Evolutionary conservation across 2,329 filamentous ascomycete species (phyloP).

Genomic region (Diplodia intermedia): DNA sequence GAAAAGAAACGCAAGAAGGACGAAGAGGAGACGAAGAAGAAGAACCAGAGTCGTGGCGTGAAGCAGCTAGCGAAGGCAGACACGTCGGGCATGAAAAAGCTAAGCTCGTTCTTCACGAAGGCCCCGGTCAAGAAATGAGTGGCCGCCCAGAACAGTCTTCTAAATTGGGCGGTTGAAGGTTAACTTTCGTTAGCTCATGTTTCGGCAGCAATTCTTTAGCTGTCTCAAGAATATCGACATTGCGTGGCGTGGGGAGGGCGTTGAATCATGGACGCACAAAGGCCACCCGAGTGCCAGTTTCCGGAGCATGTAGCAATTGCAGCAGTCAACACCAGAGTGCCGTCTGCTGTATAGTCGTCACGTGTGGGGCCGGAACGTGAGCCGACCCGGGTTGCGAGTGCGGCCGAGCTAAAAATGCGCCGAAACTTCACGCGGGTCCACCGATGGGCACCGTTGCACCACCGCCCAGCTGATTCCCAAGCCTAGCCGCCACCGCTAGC

Average conservation of each 20-base stretch:
- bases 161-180: background rate
- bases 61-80: conserved; percentile 88
- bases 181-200: background rate
- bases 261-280: background rate
- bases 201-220: background rate
- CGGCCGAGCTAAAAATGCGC: conserved; percentile 5
- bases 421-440: conserved; percentile 11
- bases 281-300: background rate
- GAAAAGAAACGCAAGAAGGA: conserved; percentile 87
- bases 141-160: background rate
- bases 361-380: conserved; percentile 1
- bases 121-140: conserved; percentile 44
- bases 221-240: background rate
- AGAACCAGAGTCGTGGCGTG: conserved; percentile 78
- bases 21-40: conserved; percentile 86
- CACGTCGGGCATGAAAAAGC: conserved; percentile 92
- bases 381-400: background rate
- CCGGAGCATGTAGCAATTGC: background rate
- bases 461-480: conserved; percentile 11
- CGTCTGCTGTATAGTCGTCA: conserved; percentile 10
- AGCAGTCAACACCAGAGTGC: conserved; percentile 19
- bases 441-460: conserved; percentile 17
- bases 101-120: conserved; percentile 93
- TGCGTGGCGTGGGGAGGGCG: conserved; percentile 1
- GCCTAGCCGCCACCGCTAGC: conserved; percentile 6